Evolutionary conservation across 2,329 filamentous ascomycete species (phyloP).

Genomic region (Trichocomaceae sp.): DNA sequence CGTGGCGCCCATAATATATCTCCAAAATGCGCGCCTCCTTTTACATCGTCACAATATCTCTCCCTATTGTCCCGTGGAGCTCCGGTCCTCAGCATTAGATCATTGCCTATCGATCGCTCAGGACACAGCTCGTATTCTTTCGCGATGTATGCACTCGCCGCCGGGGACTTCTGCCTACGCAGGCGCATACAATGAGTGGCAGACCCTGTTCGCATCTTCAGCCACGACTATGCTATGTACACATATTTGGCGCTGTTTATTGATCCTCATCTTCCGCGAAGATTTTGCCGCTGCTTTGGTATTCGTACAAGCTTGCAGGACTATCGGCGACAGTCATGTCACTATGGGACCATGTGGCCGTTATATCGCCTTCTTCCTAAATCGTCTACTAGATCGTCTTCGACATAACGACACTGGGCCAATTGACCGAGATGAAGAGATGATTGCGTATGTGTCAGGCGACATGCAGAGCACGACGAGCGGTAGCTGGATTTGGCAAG

Average conservation of each 20-base stretch:
- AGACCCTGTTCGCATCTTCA: constrained; percentile 55
- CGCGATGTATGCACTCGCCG: constrained; percentile 50
- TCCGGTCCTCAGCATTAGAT: constrained; percentile 65
- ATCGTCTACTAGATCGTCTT: constrained; percentile 54
- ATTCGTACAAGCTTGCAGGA: constrained; percentile 64
- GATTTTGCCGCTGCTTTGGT: constrained; percentile 66
- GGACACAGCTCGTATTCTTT: constrained; percentile 71
- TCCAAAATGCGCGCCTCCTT: constrained; percentile 76
- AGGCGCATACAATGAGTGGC: constrained; percentile 39
- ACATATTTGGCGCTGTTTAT: constrained; percentile 79
- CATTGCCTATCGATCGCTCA: constrained; percentile 67
- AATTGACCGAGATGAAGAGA: constrained; percentile 69
- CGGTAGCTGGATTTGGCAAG: constrained; percentile 76
- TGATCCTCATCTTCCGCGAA: constrained; percentile 70
- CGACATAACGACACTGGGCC: constrained; percentile 36
- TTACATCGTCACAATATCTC: constrained; percentile 85
- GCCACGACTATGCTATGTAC: constrained; percentile 70
- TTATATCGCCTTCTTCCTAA: constrained; percentile 74
- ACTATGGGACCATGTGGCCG: constrained; percentile 73
- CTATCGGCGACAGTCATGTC: constrained; percentile 64
- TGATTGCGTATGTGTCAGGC: constrained; percentile 76
- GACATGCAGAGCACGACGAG: constrained; percentile 78
- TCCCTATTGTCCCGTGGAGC: constrained; percentile 59
- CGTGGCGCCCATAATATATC: constrained; percentile 66
- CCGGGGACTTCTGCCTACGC: constrained; percentile 18